These are phyloP conservation scores for Solanum hybrid DNA, from an alignment of 305 asterid genomes.

Conservation along the genomic window DNA sequence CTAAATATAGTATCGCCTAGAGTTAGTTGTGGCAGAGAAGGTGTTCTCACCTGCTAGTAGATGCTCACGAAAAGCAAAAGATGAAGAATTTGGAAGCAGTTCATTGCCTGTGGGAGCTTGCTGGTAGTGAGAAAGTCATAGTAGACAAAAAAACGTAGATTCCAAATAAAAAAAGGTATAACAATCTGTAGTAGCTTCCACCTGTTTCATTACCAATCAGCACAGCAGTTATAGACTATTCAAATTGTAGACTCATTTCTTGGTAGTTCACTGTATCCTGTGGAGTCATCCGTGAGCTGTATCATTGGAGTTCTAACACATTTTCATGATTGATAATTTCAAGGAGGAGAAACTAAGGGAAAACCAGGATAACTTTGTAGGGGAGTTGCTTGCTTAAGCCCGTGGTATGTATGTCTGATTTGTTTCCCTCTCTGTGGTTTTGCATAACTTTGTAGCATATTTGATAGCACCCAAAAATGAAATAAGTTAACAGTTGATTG, in stretches of 20 bases:
- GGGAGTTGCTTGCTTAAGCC: slow-evolving; percentile 74
- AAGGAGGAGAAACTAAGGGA: slow-evolving; percentile 65
- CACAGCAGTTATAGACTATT: background rate
- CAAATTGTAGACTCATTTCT: background rate
- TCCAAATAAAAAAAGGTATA: background rate
- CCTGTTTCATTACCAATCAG: background rate
- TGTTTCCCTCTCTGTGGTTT: background rate
- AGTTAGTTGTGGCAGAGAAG: background rate
- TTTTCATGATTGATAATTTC: slow-evolving; percentile 15
- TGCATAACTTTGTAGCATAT: background rate
- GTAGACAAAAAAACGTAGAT: background rate
- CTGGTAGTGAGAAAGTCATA: slow-evolving; percentile 24
- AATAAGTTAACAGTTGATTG: background rate
- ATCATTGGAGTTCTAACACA: slow-evolving; percentile 1
- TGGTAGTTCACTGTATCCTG: background rate
- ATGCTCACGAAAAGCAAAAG: background rate
- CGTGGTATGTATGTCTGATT: slow-evolving; percentile 38
- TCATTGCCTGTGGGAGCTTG: background rate
- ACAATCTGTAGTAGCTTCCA: background rate
- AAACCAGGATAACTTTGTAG: slow-evolving; percentile 57
- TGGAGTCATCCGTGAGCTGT: background rate
- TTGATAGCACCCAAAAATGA: background rate
- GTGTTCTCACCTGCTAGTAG: background rate
- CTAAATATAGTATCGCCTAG: background rate
- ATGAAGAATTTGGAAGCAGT: background rate